A percentile compares a stretch with the other conserved stretches of the same genome.
Conservation (phyloP, 305 asterid genomes). For the Stenogyne calaminthoides region DNA sequence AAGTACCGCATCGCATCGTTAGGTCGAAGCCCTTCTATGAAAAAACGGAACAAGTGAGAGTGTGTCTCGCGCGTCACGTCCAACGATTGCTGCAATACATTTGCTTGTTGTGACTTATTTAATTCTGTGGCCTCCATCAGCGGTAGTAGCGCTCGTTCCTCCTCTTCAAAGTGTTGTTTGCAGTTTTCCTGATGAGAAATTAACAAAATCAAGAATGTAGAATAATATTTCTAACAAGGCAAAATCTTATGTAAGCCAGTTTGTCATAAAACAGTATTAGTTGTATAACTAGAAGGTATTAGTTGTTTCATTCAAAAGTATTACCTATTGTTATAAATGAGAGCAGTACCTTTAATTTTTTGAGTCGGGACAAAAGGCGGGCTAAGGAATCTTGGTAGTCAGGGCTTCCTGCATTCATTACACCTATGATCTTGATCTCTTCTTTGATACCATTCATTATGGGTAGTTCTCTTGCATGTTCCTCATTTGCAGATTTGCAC, state of each 20-base stretch:
- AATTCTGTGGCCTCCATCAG: constrained; percentile 86
- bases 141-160: constrained; percentile 82
- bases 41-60: constrained; percentile 66
- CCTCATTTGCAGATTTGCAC: constrained; percentile 86
- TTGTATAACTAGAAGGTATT: background rate
- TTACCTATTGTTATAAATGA: background rate
- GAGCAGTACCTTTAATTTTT: constrained; percentile 56
- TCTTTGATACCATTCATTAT: constrained; percentile 96
- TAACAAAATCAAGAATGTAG: constrained; percentile 7
- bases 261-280: background rate
- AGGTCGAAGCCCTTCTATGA: constrained; percentile 85
- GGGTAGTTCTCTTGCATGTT: constrained; percentile 84
- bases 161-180: constrained; percentile 78
- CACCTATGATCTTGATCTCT: constrained; percentile 87
- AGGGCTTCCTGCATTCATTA: constrained; percentile 75
- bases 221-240: background rate
- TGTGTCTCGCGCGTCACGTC: constrained; percentile 89
- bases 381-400: constrained; percentile 72
- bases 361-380: constrained; percentile 63
- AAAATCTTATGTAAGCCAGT: background rate
- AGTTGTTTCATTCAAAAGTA: background rate
- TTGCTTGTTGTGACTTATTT: constrained; percentile 66
- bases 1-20: constrained; percentile 89
- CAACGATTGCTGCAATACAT: constrained; percentile 65
- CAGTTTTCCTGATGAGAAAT: constrained; percentile 56